Evolutionary conservation across 495 filamentous ascomycete species (phyloP).

Genomic region (Neurospora intermedia): DNA sequence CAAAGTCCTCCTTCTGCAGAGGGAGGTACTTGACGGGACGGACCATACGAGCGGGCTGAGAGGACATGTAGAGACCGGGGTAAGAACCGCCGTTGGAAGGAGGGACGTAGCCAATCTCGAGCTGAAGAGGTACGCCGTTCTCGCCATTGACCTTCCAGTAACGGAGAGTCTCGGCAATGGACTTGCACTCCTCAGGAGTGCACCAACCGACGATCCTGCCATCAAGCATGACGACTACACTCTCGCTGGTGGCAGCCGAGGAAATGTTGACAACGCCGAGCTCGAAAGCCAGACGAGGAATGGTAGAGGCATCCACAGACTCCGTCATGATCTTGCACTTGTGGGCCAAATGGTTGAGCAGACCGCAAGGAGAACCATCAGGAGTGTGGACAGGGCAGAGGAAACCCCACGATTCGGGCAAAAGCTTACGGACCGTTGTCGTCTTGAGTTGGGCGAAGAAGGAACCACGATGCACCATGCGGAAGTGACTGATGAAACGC

Average conservation of each 20-base stretch:
- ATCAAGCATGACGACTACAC: slow-evolving; percentile 79
- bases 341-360: slow-evolving; percentile 91
- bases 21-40: slow-evolving; percentile 87
- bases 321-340: slow-evolving; percentile 83
- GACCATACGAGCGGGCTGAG: slow-evolving; percentile 73
- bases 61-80: slow-evolving; percentile 90
- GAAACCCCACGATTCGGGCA: slow-evolving; percentile 97
- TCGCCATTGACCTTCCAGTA: slow-evolving; percentile 91
- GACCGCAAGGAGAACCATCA: slow-evolving; percentile 87
- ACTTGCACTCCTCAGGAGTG: slow-evolving; percentile 64
- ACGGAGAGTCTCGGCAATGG: slow-evolving; percentile 72
- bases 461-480: slow-evolving; percentile 96
- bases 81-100: slow-evolving; percentile 82
- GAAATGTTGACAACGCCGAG: slow-evolving; percentile 66
- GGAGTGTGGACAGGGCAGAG: slow-evolving; percentile 95
- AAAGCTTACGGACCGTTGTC: slow-evolving; percentile 85
- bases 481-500: slow-evolving; percentile 97
- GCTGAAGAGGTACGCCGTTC: slow-evolving; percentile 70
- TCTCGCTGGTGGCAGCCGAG: slow-evolving; percentile 65
- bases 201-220: slow-evolving; percentile 86
- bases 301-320: slow-evolving; percentile 54
- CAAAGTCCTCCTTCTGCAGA: slow-evolving; percentile 69
- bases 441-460: slow-evolving; percentile 98
- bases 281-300: slow-evolving; percentile 61
- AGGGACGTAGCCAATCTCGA: slow-evolving; percentile 89